These are phyloP conservation scores for Blastobotrys muscicola DNA, from an alignment of 805 yeast genomes.

Conservation along the genomic window DNA sequence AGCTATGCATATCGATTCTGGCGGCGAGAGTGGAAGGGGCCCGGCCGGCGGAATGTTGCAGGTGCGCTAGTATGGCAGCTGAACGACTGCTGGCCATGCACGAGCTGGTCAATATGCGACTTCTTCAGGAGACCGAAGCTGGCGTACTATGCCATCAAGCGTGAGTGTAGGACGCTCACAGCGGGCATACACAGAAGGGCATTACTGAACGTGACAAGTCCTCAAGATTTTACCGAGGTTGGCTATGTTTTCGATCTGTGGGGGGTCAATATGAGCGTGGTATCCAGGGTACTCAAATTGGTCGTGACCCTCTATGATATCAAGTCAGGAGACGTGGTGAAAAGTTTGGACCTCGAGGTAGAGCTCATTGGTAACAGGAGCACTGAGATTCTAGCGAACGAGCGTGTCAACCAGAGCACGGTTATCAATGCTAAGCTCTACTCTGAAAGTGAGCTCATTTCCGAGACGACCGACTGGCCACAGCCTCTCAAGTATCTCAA, in stretches of 20 bases:
- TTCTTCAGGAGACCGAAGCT: slow-evolving; percentile 35
- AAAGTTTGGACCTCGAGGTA: slow-evolving; percentile 5
- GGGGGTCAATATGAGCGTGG: slow-evolving; percentile 31
- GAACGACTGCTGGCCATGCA: slow-evolving; percentile 46
- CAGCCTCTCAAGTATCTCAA: slow-evolving; percentile 37
- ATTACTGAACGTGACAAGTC: slow-evolving; percentile 8
- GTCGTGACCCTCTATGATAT: slow-evolving; percentile 27
- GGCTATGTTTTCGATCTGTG: slow-evolving; percentile 31
- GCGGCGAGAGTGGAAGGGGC: slow-evolving; percentile 38
- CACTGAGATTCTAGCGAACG: slow-evolving; percentile 24
- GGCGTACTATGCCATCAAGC: slow-evolving; percentile 38
- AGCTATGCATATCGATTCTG: slow-evolving; percentile 38
- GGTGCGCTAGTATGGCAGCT: slow-evolving; percentile 48
- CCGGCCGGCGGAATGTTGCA: slow-evolving; percentile 30
- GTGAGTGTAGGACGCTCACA: slow-evolving; percentile 31
- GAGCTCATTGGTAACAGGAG: slow-evolving; percentile 23
- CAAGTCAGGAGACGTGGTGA: slow-evolving; percentile 26
- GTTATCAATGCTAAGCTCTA: slow-evolving; percentile 15
- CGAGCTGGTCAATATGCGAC: slow-evolving; percentile 43
- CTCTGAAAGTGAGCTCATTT: slow-evolving; percentile 19
- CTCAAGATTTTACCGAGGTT: slow-evolving; percentile 22
- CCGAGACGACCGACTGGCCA: slow-evolving; percentile 40
- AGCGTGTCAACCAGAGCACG: slow-evolving; percentile 9
- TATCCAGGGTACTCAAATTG: slow-evolving; percentile 20
- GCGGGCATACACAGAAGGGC: slow-evolving; percentile 30